These are phyloP conservation scores for Sphaceloma murrayae DNA, from an alignment of 2,329 filamentous ascomycete species.

Conservation along the genomic window DNA sequence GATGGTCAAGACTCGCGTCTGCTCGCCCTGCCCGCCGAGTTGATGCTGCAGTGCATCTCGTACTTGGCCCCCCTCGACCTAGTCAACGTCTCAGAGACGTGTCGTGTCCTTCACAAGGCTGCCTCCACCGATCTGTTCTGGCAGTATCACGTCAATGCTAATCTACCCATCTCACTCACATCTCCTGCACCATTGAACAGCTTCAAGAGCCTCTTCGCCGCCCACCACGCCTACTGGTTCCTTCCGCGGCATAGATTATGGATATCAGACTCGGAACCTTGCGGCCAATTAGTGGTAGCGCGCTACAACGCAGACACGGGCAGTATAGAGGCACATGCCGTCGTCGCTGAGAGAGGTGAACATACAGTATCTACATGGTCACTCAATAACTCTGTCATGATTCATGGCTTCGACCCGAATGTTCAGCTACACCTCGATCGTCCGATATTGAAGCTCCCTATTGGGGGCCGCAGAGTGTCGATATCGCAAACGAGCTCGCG, in stretches of 20 bases:
- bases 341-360: constrained; percentile 55
- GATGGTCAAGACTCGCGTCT: constrained; percentile 1
- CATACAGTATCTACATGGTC: constrained; percentile 55
- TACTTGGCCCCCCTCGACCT: constrained; percentile 59
- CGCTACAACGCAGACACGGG: constrained; percentile 64
- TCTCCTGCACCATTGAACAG: constrained; percentile 49
- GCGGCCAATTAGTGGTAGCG: constrained; percentile 65
- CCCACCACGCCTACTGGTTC: constrained; percentile 78
- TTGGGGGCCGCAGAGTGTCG: constrained; percentile 21
- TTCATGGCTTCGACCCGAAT: constrained; percentile 62
- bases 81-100: constrained; percentile 50
- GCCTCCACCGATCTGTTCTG: constrained; percentile 61
- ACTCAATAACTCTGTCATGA: constrained; percentile 54
- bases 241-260: constrained; percentile 70
- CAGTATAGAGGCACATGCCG: constrained; percentile 69
- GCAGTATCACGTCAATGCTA: constrained; percentile 58
- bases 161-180: constrained; percentile 51
- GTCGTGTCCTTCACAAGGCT: constrained; percentile 49
- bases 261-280: constrained; percentile 67
- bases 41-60: constrained; percentile 61
- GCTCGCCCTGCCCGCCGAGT: constrained; percentile 57
- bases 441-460: constrained; percentile 47
- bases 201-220: constrained; percentile 62
- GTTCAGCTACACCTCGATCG: constrained; percentile 65
- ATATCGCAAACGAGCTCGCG: constrained; percentile 6